Base-by-base conservation (phyloP, 495 filamentous ascomycete species). In the Penicillium arizonense region DNA sequence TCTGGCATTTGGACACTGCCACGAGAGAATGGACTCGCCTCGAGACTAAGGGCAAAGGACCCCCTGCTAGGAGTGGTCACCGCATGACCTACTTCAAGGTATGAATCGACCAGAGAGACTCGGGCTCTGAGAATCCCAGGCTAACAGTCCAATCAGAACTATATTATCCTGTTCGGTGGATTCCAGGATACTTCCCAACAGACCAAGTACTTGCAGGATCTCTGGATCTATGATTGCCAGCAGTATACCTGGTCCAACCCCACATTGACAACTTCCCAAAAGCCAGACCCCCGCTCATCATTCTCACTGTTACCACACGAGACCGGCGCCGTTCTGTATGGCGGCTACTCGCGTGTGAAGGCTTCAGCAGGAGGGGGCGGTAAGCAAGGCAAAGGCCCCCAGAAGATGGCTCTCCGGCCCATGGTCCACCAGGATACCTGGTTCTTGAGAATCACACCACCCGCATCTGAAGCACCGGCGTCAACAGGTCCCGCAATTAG, bases 171-270 rank as follows among this genome's bases (percentile, higher is more conserved):
- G 7, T 87, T 87, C 53, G 88, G 87, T 57, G 90, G 94, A 9
- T 98, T 98, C 67, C 94, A 97, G 70, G 94, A 98, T 65, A 97
- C 93, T 13, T 89, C 90, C 8, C 87, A 93, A 61, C 85, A 89
- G 64, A 96, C 94, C 5, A 94, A 90, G 59, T 98, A 97, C 65
- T 78, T 98, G 11, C 79, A 82, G 53, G 79, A 82, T 55, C 59
- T 87, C 21, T 88, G 84, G 84, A 73, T 88, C 18, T 88, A 87
- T 58, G 84, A 88, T 56, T 84, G 80, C 62, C 67, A 82, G 41
- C 87, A 82, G 58, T 93, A 86, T 59, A 75, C 82, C 38, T 96
- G 91, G 91, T 78, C 87, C 65, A 85, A 75, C 50, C 89, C 90
- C 0, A 69, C 73, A 1, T 75, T 94, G 5, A 82, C 90, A 2